Evolutionary conservation across 257 asterid genomes (phyloP).

Genomic region (Phtheirospermum japonicum): DNA sequence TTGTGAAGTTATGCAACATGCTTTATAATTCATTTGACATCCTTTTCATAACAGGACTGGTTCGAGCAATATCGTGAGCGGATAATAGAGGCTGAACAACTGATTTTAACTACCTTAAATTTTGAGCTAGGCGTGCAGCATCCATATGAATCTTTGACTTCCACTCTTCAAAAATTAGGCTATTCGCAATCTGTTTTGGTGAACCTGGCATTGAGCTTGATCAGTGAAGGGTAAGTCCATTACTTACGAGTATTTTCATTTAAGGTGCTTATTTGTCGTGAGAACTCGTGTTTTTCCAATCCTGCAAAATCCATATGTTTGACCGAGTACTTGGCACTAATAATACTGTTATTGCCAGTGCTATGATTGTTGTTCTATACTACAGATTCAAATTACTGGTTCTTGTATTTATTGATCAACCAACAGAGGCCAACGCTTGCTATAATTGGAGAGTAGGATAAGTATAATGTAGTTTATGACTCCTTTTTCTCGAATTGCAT

Average conservation of each 20-base stretch:
- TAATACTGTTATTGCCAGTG: constrained; percentile 9
- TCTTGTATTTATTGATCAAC: too few species aligned
- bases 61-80: constrained; percentile 91
- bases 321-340: too few species aligned
- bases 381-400: constrained; percentile 17
- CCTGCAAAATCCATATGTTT: too few species aligned
- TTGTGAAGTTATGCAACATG: neutral
- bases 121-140: constrained; percentile 94
- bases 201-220: constrained; percentile 75
- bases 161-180: constrained; percentile 86
- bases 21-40: too few species aligned
- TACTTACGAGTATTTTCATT: constrained; percentile 9
- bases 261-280: constrained; percentile 17
- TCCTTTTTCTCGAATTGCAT: constrained; percentile 22
- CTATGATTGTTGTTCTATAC: constrained; percentile 6
- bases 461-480: constrained; percentile 17
- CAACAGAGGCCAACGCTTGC: too few species aligned
- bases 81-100: constrained; percentile 80
- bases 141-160: constrained; percentile 80
- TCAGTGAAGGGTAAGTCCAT: too few species aligned
- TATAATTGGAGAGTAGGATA: constrained; percentile 24
- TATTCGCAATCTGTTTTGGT: constrained; percentile 69
- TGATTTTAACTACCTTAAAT: constrained; percentile 84
- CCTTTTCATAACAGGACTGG: constrained; percentile 65
- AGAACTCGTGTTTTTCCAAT: constrained; percentile 10